Conservation (phyloP, 2,329 filamentous ascomycete genomes). For the Arthrocladium fulminans region DNA sequence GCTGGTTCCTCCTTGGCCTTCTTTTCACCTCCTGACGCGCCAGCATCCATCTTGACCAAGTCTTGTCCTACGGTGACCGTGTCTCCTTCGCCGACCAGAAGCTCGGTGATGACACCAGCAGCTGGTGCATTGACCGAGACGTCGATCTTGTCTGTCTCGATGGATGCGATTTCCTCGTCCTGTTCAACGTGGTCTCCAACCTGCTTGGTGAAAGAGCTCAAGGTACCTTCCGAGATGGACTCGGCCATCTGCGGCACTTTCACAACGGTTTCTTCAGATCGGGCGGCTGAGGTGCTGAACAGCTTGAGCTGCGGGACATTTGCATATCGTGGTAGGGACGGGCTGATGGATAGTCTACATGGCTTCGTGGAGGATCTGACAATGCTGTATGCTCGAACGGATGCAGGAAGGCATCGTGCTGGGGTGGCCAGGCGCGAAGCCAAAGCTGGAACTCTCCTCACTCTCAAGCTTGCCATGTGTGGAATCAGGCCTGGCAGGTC, state of each 20-base stretch:
- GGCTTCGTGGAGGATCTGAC: constrained; percentile 14
- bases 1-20: constrained; percentile 38
- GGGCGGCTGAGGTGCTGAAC: constrained; percentile 21
- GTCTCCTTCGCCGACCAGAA: constrained; percentile 86
- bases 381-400: constrained; percentile 15
- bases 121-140: constrained; percentile 91
- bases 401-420: constrained; percentile 11
- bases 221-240: constrained; percentile 92
- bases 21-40: constrained; percentile 52
- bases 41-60: constrained; percentile 74
- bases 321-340: not conserved
- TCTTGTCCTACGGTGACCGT: constrained; percentile 93
- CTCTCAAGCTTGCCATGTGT: constrained; percentile 19
- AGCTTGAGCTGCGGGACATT: constrained; percentile 12
- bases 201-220: constrained; percentile 92
- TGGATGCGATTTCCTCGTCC: constrained; percentile 96
- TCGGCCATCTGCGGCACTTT: constrained; percentile 98
- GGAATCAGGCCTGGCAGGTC: not conserved
- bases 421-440: constrained; percentile 16
- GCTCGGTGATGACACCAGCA: constrained; percentile 82
- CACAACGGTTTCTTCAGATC: constrained; percentile 65
- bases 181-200: constrained; percentile 88
- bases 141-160: constrained; percentile 99
- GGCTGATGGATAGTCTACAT: constrained; percentile 5
- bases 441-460: constrained; percentile 18